Base-by-base conservation (phyloP, 1,139 yeast species). In the Zygosaccharomyces sapae region DNA sequence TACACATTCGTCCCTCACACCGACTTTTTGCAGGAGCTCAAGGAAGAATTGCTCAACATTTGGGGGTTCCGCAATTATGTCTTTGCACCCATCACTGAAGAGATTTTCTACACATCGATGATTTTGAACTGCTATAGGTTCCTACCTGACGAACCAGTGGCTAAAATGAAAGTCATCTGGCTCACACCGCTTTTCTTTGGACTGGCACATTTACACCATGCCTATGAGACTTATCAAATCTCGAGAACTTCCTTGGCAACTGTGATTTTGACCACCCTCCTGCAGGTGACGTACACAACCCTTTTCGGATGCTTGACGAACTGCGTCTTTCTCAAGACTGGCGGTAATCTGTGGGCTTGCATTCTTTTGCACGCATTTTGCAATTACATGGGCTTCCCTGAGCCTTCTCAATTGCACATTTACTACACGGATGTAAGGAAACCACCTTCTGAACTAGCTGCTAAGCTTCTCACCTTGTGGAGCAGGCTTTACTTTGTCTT, bases 171-270 rank as follows among this genome's bases (percentile, higher is more conserved):
- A 10, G 59, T 73, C 31, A 61, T 79, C 2, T 59, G 66, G 43
- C 65, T 67, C 24, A 75, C 90, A 1, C 96, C 97, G 0, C 59
- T 83, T 18, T 75, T 82, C 54, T 92, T 92, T 70, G 96, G 96
- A 1, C 61, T 87, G n/a, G 97, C 97, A 0, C 99, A 92, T 67
- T 50, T 86, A 16, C 96, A 92, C 63, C 97, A 92, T 65, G 95
- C 82, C 1, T 75, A 74, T 55, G 86, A 81, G 50, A 59, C 79
- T 45, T 72, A 71, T 51, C 58, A 64, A 6, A 65, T 54, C 25
- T 70, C 62, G 4, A 62, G 49, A 48, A 53, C 51, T 25, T 42
- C 71, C 0, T 4, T 67, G 2, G 40, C 55, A 1, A 60, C 66
- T n/a, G 73, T 80, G 4, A 38, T 76, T 0, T 41, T 76, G 12